Base-by-base conservation (phyloP, 495 filamentous ascomycete species). In the Neurospora sp. region DNA sequence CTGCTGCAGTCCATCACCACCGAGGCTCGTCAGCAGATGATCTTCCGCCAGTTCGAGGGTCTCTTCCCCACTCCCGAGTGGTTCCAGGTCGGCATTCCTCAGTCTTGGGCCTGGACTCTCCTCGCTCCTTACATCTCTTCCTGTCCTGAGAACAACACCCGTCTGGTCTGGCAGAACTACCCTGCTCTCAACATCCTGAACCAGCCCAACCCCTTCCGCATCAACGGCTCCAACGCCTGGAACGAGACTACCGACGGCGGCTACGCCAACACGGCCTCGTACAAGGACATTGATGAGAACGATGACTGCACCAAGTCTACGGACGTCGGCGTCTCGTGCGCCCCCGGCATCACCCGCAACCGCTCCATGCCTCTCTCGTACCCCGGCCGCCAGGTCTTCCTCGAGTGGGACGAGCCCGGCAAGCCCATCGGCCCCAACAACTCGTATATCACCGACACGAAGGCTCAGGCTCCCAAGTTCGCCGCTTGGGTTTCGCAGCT, bases 91-190 rank as follows among this genome's bases (percentile, higher is more conserved):
- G 92, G 92, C 34, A 88, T 94, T 24, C 93, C 93, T 0, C 94
- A 97, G 79, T 92, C 90, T 0, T 96, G 94, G 92, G 89, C 91
- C 2, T 97, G 94, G 94, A 90, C 93, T 0, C 85, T 93, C 11
- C 85, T 97, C 40, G 93, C 94, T 0, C 94, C 92, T 0, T 94
- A 93, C 80, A 94, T 97, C 81, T 90, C 88, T 69, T 89, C 86
- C 15, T 97, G 94, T 79, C 93, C 93, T 0, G 80, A 80, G 70
- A 90, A 91, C 76, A 89, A 90, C 76, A 97, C 93, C 5, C 88
- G 92, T 5, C 84, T 97, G 42, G 85, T 89, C 13, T 97, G 94
- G 93, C 92, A 97, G 79, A 97, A 97, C 83, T 97, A 94, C 85
- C 94, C 94, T 0, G 86, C 85, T 0, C 85, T 97, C 5, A 80